Percentiles rank a stretch among this genome's conserved stretches.
Evolutionary conservation across 2,329 filamentous ascomycete species (phyloP).

Genomic region (Plenodomus lindquistii): DNA sequence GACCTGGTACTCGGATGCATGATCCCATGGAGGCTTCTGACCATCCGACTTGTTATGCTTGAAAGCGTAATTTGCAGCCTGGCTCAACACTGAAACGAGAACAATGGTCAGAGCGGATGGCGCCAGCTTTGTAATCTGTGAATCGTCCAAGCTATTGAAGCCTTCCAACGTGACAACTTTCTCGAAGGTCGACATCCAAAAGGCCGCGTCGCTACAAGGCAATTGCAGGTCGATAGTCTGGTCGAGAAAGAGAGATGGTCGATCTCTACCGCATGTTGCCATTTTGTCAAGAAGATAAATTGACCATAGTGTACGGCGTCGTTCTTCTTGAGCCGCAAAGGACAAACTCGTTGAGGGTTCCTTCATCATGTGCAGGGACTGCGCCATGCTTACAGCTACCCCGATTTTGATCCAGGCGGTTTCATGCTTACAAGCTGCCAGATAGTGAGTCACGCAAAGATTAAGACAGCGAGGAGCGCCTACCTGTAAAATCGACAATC

Average conservation of each 20-base stretch:
- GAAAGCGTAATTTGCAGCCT: constrained; percentile 4
- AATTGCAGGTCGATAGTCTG: constrained; percentile 6
- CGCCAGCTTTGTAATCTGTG: not conserved
- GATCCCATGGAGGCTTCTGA: constrained; percentile 8
- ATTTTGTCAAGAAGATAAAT: constrained; percentile 10
- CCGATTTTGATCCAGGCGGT: constrained; percentile 12
- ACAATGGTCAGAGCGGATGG: not conserved
- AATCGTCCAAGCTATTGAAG: not conserved
- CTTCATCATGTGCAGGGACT: constrained; percentile 8
- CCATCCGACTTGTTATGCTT: constrained; percentile 1
- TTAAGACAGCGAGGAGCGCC: not conserved
- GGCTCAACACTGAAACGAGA: constrained; percentile 1
- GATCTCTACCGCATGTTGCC: constrained; percentile 8
- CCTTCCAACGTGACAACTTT: constrained; percentile 2
- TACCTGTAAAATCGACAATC: constrained; percentile 9
- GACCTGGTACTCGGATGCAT: constrained; percentile 8
- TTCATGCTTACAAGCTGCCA: constrained; percentile 5
- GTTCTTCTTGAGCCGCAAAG: constrained; percentile 9
- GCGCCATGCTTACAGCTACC: constrained; percentile 9
- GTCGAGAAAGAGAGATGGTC: constrained; percentile 9
- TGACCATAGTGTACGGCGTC: constrained; percentile 8
- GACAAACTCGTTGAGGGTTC: constrained; percentile 3
- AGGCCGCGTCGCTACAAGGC: constrained; percentile 6
- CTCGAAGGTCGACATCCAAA: constrained; percentile 1
- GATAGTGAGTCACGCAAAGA: not conserved